These are phyloP conservation scores for Cladosporium sp. DNA, from an alignment of 2,329 filamentous ascomycete species.

Conservation along the genomic window DNA sequence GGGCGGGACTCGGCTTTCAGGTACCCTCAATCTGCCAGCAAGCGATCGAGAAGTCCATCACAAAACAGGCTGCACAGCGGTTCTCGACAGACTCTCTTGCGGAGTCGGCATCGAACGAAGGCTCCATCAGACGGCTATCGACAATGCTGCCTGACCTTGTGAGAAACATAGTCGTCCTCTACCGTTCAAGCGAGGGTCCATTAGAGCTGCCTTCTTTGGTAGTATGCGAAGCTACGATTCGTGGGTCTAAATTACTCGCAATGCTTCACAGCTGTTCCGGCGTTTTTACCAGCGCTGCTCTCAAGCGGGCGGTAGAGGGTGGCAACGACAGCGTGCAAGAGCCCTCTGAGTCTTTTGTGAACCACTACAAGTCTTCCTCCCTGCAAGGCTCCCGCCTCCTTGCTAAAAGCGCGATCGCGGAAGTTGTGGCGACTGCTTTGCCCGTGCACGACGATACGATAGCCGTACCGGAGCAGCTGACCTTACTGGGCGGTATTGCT, in stretches of 20 bases:
- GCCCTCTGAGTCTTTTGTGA: not conserved
- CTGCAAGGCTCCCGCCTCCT: slow-evolving; percentile 10
- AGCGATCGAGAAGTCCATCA: slow-evolving; percentile 29
- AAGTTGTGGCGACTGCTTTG: slow-evolving; percentile 28
- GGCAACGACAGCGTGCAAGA: not conserved
- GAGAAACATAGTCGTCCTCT: slow-evolving; percentile 72
- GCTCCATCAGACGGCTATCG: slow-evolving; percentile 51
- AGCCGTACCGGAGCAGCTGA: slow-evolving; percentile 50
- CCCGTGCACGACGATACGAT: slow-evolving; percentile 31
- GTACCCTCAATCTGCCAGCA: slow-evolving; percentile 49
- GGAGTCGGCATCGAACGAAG: slow-evolving; percentile 26
- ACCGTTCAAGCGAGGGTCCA: slow-evolving; percentile 61
- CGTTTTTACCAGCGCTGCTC: slow-evolving; percentile 58
- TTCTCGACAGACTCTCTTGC: slow-evolving; percentile 20
- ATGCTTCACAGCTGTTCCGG: slow-evolving; percentile 67
- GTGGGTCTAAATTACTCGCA: slow-evolving; percentile 69
- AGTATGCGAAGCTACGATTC: slow-evolving; percentile 70
- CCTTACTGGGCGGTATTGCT: slow-evolving; percentile 81
- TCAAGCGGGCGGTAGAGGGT: slow-evolving; percentile 47
- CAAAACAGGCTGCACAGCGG: slow-evolving; percentile 27
- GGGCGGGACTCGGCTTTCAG: slow-evolving; percentile 80
- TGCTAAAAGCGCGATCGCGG: slow-evolving; percentile 22
- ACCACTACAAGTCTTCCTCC: slow-evolving; percentile 1
- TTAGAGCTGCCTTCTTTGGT: slow-evolving; percentile 70
- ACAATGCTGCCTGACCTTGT: slow-evolving; percentile 70